These are phyloP conservation scores for Ceratocystis alfenasii DNA, from an alignment of 2,329 filamentous ascomycete genomes.

Conservation along the genomic window DNA sequence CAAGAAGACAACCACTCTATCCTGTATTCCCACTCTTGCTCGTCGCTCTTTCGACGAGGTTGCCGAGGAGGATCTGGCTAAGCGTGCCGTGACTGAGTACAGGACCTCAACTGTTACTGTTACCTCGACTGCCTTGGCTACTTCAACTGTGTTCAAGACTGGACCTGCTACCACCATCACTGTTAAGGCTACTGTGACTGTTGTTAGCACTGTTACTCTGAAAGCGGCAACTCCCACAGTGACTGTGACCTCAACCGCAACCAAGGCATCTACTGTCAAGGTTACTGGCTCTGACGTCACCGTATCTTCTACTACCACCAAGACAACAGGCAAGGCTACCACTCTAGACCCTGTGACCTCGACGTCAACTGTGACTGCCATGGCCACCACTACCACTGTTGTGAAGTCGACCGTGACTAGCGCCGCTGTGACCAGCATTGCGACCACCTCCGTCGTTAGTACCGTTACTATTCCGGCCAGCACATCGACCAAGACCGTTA, in stretches of 20 bases:
- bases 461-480: conserved; percentile 1
- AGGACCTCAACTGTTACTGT: conserved; percentile 7
- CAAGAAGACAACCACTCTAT: conserved; percentile 12
- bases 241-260: not conserved
- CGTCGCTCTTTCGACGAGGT: conserved; percentile 6
- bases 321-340: conserved; percentile 5
- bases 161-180: not conserved
- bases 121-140: conserved; percentile 4
- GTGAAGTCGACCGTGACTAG: conserved; percentile 3
- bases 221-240: conserved; percentile 4
- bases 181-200: not conserved
- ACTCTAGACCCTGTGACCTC: conserved; percentile 2
- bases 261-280: not conserved
- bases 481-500: conserved; percentile 3
- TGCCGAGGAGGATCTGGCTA: conserved; percentile 7
- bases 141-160: conserved; percentile 1
- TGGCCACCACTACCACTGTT: conserved; percentile 1
- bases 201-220: not conserved
- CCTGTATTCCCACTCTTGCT: conserved; percentile 4
- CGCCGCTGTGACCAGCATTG: conserved; percentile 9
- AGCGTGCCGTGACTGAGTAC: conserved; percentile 2
- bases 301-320: conserved; percentile 9
- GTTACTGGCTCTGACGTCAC: conserved; percentile 1
- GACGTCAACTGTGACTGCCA: not conserved
- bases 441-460: not conserved